Conservation (phyloP, 306 rosid genomes). For the Ammopiptanthus mongolicus region DNA sequence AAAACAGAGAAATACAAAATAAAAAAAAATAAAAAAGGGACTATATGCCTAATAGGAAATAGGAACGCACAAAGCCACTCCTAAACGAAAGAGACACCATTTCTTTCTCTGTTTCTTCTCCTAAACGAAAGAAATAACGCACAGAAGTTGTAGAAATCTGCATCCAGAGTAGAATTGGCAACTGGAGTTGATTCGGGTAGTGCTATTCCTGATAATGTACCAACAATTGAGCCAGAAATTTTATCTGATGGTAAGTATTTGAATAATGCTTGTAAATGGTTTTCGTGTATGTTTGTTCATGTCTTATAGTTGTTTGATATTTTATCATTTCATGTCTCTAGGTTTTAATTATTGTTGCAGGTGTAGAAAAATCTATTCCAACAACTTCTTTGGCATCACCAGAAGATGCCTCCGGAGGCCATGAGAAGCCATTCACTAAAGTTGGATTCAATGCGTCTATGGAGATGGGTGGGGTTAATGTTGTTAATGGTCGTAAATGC, state of each 20-base stretch:
- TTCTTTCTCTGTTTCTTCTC: too few species aligned
- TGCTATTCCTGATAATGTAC: conserved; percentile 6
- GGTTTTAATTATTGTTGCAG: conserved; percentile 3
- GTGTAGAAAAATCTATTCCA: background rate
- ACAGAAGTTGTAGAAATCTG: too few species aligned
- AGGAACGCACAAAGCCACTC: too few species aligned
- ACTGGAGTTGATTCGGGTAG: conserved; percentile 7
- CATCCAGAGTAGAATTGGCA: conserved; percentile 26
- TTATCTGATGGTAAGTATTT: conserved; percentile 8
- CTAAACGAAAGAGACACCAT: too few species aligned
- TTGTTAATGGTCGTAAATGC: background rate
- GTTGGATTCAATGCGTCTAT: background rate
- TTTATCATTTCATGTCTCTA: background rate
- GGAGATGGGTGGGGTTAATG: background rate
- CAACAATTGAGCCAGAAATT: background rate
- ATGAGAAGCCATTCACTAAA: background rate
- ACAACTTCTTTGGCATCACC: background rate
- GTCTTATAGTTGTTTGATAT: background rate
- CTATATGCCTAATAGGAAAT: too few species aligned
- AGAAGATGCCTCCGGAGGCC: background rate
- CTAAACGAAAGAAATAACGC: too few species aligned
- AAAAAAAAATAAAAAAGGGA: too few species aligned
- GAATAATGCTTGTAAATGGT: background rate
- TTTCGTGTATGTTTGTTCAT: background rate
- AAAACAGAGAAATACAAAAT: too few species aligned